These are phyloP conservation scores for grape (Vitis vinifera) DNA, from an alignment of 164 flowering plant species.

Conservation along the genomic window DNA sequence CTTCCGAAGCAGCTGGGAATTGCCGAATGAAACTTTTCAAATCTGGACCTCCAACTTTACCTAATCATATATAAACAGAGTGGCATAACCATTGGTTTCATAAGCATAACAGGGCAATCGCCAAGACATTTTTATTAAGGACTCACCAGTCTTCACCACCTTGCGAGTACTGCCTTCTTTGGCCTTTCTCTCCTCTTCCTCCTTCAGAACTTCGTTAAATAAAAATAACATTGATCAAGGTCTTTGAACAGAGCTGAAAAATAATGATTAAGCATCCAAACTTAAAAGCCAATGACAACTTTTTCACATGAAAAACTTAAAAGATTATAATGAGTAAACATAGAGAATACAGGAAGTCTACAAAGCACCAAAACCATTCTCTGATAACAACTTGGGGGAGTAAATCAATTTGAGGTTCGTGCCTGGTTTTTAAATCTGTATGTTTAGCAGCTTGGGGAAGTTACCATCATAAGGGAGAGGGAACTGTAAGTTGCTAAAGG, in stretches of 20 bases:
- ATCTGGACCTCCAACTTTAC: constrained; percentile 79
- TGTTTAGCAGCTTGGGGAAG: no score
- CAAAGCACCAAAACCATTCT: no score
- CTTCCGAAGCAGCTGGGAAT: constrained; percentile 63
- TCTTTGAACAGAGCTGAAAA: background rate
- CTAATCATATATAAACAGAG: constrained; percentile 26
- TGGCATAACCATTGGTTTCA: background rate
- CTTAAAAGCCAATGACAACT: no score
- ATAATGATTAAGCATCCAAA: no score
- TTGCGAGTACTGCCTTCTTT: constrained; percentile 37
- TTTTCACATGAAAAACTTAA: no score
- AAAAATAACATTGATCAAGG: constrained; percentile 13
- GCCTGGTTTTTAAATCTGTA: no score
- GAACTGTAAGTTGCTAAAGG: no score
- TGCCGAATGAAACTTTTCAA: constrained; percentile 81
- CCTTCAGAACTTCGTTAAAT: constrained; percentile 56
- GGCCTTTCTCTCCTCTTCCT: constrained; percentile 79
- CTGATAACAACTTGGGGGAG: no score
- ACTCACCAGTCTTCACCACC: constrained; percentile 49
- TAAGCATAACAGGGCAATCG: background rate
- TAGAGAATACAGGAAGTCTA: no score
- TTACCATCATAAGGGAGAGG: no score
- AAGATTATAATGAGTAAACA: no score
- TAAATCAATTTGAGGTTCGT: no score
- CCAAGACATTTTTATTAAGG: background rate